Evolutionary conservation across 225 moss, liverwort and hornwort species (phyloP), one percentile per base, ranked within the genome.

Genomic region (Takakia lepidozioides): DNA sequence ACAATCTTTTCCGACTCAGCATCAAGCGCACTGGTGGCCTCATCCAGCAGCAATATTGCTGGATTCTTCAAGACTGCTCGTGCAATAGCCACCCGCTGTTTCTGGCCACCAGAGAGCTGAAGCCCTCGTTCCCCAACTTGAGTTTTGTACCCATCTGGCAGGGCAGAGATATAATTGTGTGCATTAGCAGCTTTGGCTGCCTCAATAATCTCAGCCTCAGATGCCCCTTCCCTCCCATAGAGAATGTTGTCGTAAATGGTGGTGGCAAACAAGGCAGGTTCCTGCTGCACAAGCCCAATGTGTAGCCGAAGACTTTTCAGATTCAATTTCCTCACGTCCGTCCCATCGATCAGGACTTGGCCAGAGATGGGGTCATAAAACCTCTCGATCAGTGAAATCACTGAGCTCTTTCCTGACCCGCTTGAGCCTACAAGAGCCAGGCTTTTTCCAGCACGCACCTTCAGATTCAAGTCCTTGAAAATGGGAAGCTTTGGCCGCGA

Each of bases 51-150:
- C 39, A 78, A 47, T 36, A 78, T 69, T 19, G 72, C 43, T 3
- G 78, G 78, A 29, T 78, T 68, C 32, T 78, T 78, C 56, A 78
- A 16, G 1, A 78, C 78, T 8, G 78, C 78, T 19, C 78, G 64
- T 16, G 78, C 78, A 30, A 78, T 78, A 38, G 78, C 72, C 10
- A 78, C 65, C 35, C 78, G 32, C 57, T 78, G 78, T 61, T 78
- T 78, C 45, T 78, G 78, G 36, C 78, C 78, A 35, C 78, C 78
- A 4, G 78, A 78, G 8, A 78, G 60, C 49, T 78, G 78, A 30
- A 64, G 57, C 21, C 78, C 78, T 44, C 68, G 56, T 41, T 78
- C 78, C 5, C 78, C 78, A 1, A 53, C 72, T 18, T 78, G 72
- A 5, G 78, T 72, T 5, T 68, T 30, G 54, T 72, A 78, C 8